Base-by-base conservation (phyloP, 2,329 filamentous ascomycete genomes). In the Neonectria ditissima region DNA sequence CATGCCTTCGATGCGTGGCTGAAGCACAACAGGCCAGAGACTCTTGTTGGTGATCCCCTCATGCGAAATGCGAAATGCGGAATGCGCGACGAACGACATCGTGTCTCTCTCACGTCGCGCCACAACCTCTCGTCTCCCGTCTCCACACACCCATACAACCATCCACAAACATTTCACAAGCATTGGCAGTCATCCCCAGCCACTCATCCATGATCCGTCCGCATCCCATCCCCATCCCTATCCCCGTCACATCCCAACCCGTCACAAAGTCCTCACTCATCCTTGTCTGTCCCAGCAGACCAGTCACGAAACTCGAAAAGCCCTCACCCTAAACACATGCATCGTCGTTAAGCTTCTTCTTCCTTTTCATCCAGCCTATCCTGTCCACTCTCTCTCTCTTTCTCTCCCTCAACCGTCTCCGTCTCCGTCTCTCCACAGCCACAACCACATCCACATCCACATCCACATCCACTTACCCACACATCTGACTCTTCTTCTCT, bases 291-390 rank as follows among this genome's bases (percentile, higher is more conserved):
- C 56, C 48, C 44, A 57, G 55, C 55, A 44, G 52, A 54, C 34
- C 22, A 47, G 50, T 28, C 44, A 39, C 47, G 60, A 48, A 51
- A 43, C 59, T 24, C 32, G 50, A 56, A 59, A 50, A 59, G 51
- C 51, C 60, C 51, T 65, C 52, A 59, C 65, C 56, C 63, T 43
- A 63, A 58, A 59, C 55, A 59, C 55, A 39, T 53, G 63, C 60
- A 44, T 65, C 44, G 3, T 45, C 45, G 45, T 65, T 65, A 63
- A 65, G 63, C 60, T 65, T 65, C 59, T 65, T 63, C 60, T 22
- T 53, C 56, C 9, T 41, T 20, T 18, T 41, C 37, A 26, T 52
- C 44, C 16, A 37, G 16, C 34, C 34, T 37, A 37, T 37, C 34
- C 34, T 37, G 34, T n/a, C 14, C 14, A 2, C 32, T 13, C 32